Evolutionary conservation across 768 basidiomycete species (phyloP), one percentile per base, ranked within the genome.

Genomic region (Trametes cubensis): DNA sequence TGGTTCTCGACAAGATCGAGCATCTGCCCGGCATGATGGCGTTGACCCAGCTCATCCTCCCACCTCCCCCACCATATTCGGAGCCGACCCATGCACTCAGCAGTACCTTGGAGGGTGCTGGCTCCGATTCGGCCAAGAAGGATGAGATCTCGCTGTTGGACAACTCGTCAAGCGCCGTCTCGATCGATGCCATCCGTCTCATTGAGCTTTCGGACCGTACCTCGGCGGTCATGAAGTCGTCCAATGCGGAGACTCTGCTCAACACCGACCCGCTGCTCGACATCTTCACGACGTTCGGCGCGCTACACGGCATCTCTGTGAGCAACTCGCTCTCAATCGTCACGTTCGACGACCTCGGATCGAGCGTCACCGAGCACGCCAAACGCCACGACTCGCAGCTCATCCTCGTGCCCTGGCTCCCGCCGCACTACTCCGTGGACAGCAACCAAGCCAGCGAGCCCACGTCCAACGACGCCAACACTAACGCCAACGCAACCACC

Each of bases 1-100:
- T 98, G 62, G 86, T 98, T 18, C 82, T 98, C 18, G 94, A 96
- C 72, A 92, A 88, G 71, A 78, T 95, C 50, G 96, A 97, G 68
- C 92, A 95, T 71, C 72, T 98, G 0, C 89, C 95, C 0, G 85
- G 90, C 10, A 87, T 93, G 75, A 95, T 99, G 94, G 85, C 92
- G 0, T 77, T 99, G 57, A 85, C 91, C 0, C 90, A 95, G 69
- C 85, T 98, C 58, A 78, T 98, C 44, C 87, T 87, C 25, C 74
- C 80, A 0, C 71, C 75, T 0, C 71, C 75, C 0, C 67, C 71
- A 7, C 45, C 59, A 6, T 64, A 67, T 20, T 30, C 53, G 30
- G 61, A 55, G 18, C 42, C 25, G 40, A 25, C 26, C 42, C 5
- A 34, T 47, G 18, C 49, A 26, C n/a, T 45, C 54, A 23, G 30